Evolutionary conservation across 2,329 filamentous ascomycete genomes (phyloP), one percentile per base, ranked within the genome.

Genomic region (Penicillium freii): DNA sequence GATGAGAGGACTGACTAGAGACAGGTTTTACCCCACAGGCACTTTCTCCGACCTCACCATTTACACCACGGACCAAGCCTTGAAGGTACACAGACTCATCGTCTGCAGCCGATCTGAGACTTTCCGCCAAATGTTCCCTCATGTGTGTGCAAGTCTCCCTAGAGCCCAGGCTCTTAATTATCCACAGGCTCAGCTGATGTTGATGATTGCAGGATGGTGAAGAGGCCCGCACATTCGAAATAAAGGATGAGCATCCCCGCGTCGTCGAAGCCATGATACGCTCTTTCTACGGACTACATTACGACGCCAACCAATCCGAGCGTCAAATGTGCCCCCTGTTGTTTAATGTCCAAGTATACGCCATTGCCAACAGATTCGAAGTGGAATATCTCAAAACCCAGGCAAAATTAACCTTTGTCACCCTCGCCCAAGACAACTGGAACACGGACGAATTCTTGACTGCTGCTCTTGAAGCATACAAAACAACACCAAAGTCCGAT

Each of bases 381-480:
- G 29, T 46, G 9, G 40, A 52, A 11, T 52, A 52, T 21, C 50
- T 52, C 40, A 52, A 52, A 21, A 17, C 38, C 2, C 50, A 52
- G 29, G 21, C 50, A 33, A 45, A 45, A 29, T 11, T 52, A 33
- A 46, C 29, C 2, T 54, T 49, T 19, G 45, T 38, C 43, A 23
- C 31, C 1, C 17, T 43, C 33, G 15, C 44, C 5, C 33, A 38
- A 27, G 23, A 42, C 15, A 5, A 27, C 31, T 58, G 45, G 51
- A 9, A n/a, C n/a, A 42, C 40, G 4, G 15, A 34, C 1, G n/a
- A 50, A 11, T 58, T 55, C 40, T 13, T 44, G 29, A 29, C 21
- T n/a, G 38, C 44, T 8, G 43, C 38, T 23, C 42, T n/a, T n/a
- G 44, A 55, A n/a, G 56, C 25, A 42, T 58, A 50, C 33, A 48